These are phyloP conservation scores for Zanthoxylum bungeanum DNA, from an alignment of 345 rosid species.

Conservation along the genomic window DNA sequence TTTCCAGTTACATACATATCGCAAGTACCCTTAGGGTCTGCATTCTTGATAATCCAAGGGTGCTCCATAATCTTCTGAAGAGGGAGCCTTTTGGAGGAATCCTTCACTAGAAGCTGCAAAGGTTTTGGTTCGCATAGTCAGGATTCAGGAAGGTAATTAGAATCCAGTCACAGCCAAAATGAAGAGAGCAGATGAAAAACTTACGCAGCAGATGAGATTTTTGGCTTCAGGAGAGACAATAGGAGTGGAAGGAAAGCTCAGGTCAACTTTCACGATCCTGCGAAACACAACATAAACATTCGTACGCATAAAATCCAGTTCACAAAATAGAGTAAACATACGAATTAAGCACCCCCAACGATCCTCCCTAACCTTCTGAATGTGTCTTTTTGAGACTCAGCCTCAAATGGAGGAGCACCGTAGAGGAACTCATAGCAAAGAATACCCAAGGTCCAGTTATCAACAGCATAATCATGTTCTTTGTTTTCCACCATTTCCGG, in stretches of 20 bases:
- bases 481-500: conserved; percentile 95
- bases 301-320: conserved; percentile 4
- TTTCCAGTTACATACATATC: no score
- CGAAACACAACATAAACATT: conserved; percentile 13
- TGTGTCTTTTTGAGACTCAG: conserved; percentile 77
- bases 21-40: conserved; percentile 63
- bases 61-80: conserved; percentile 79
- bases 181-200: background rate
- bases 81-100: conserved; percentile 79
- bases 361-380: conserved; percentile 58
- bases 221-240: conserved; percentile 66
- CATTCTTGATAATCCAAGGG: conserved; percentile 86
- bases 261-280: conserved; percentile 79
- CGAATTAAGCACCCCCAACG: background rate
- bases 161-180: background rate
- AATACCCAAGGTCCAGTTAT: conserved; percentile 93
- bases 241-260: conserved; percentile 70
- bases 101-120: conserved; percentile 84
- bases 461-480: conserved; percentile 88
- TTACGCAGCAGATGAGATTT: conserved; percentile 63
- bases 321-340: background rate
- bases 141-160: background rate
- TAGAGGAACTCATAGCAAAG: conserved; percentile 95
- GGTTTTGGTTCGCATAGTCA: conserved; percentile 1
- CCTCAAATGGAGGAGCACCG: conserved; percentile 90